Evolutionary conservation across 108 stramenopile species (phyloP).

Genomic region (Cyclotella distinguenda): DNA sequence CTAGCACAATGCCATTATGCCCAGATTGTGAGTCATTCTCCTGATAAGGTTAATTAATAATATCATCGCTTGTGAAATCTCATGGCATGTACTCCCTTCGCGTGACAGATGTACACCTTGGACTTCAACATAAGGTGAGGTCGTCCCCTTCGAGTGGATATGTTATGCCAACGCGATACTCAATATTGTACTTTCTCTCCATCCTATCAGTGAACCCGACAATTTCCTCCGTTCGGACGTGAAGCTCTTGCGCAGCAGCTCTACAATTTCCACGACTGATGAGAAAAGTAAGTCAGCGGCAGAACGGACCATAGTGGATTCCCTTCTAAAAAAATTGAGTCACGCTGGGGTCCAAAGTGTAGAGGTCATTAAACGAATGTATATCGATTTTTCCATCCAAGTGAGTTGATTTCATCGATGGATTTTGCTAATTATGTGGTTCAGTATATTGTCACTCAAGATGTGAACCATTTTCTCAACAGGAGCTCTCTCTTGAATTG

Average conservation of each 20-base stretch:
- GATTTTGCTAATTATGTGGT: neutral
- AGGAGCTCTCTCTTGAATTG: constrained; percentile 58
- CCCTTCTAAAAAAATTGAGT: constrained; percentile 40
- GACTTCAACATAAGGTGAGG: constrained; percentile 71
- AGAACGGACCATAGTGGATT: constrained; percentile 16
- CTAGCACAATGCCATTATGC: constrained; percentile 63
- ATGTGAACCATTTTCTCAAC: neutral
- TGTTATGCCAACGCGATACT: too few relatives aligned
- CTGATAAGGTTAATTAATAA: neutral
- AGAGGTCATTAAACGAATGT: constrained; percentile 50
- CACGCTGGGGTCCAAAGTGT: constrained; percentile 69
- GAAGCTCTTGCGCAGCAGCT: neutral
- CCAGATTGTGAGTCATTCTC: constrained; percentile 38
- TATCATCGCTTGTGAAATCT: neutral
- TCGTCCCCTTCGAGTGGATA: too few relatives aligned
- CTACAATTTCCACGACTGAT: neutral
- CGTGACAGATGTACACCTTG: constrained; percentile 48
- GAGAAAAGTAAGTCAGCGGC: constrained; percentile 8
- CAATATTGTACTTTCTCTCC: too few relatives aligned
- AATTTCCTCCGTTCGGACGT: constrained; percentile 59
- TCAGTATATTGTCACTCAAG: neutral
- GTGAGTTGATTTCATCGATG: neutral
- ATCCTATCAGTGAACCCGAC: constrained; percentile 61
- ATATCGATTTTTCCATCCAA: constrained; percentile 53
- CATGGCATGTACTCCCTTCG: neutral